Conservation (phyloP, 768 basidiomycete species). For the Panaeolus papilionaceus region DNA sequence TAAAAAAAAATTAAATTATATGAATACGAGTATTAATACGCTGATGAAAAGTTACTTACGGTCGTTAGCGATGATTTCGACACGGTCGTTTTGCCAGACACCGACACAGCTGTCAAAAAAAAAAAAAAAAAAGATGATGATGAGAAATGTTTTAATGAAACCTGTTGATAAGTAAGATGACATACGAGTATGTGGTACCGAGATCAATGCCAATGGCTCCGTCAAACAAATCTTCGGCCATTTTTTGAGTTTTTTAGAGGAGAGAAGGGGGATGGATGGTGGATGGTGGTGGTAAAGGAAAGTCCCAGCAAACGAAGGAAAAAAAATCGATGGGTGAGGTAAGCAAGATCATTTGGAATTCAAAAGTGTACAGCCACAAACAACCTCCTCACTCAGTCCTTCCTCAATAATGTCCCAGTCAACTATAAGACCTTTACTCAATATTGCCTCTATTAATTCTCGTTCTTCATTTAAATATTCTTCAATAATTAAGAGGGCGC, state of each 20-base stretch:
- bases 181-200: constrained; percentile 92
- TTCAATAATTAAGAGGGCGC: constrained; percentile 26
- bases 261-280: constrained; percentile 35
- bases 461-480: constrained; percentile 30
- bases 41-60: constrained; percentile 30
- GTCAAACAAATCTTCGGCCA: constrained; percentile 88
- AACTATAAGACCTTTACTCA: constrained; percentile 44
- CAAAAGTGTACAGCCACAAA: constrained; percentile 50
- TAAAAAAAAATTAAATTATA: not conserved
- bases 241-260: constrained; percentile 59
- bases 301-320: constrained; percentile 46
- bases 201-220: constrained; percentile 94
- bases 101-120: constrained; percentile 82
- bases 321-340: constrained; percentile 65
- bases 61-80: constrained; percentile 97
- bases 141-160: not conserved
- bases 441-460: constrained; percentile 30
- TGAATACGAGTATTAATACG: not conserved
- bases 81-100: constrained; percentile 99
- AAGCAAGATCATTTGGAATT: constrained; percentile 48
- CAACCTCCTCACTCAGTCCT: constrained; percentile 20
- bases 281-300: constrained; percentile 45
- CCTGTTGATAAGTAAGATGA: constrained; percentile 22
- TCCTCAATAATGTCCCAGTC: constrained; percentile 44
- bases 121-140: constrained; percentile 19